Base-by-base conservation (phyloP, 164 flowering plant species). In the Kalanchoe fedtschenkoi region DNA sequence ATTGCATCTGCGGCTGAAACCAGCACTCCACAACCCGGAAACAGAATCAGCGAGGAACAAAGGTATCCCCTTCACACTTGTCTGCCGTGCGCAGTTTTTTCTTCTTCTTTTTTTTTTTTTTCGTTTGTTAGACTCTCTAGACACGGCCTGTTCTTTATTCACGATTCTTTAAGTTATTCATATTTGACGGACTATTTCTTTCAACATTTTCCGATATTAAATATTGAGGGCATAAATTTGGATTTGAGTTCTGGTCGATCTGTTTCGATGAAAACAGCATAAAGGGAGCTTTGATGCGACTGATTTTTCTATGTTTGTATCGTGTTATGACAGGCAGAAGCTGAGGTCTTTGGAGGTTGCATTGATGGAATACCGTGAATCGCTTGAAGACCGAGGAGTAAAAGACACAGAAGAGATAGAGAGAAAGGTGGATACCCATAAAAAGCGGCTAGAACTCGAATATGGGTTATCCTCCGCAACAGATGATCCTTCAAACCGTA, bases 351-450 rank as follows among this genome's bases (percentile, higher is more conserved):
- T 93, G 15, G 99, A 93, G 68, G 96, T 84, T 65, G 86, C 85
- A 66, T 70, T 91, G 69, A 91, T 93, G 60, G 97, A 88, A 72
- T 91, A 88, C 68, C 97, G 95, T 47, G 99, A 90, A 77, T 81
- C 89, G 37, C 89, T 93, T 62, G 99, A 93, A 76, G 97, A 93
- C 44, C 69, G 76, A 21, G 99, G 99, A 19, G 70, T 85, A 29
- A 86, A 75, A 73, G 87, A 64, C 70, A 29, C 74, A 1, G 93
- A 89, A 68, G 99, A 90, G 76, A 85, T 93, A 62, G 99, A 93
- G 75, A 77, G 70, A 70, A 90, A 83, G 79, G 95, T 93, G 63
- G 84, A 86, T 47, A 62, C 63, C 4, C 83, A 80, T 63, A 74
- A 88, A 65, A 82, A 71, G 69, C 79, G 79, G 64, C 78, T 93